Conservation (phyloP, 1,284 basidiomycete species). For the Trichosporon sp. region DNA sequence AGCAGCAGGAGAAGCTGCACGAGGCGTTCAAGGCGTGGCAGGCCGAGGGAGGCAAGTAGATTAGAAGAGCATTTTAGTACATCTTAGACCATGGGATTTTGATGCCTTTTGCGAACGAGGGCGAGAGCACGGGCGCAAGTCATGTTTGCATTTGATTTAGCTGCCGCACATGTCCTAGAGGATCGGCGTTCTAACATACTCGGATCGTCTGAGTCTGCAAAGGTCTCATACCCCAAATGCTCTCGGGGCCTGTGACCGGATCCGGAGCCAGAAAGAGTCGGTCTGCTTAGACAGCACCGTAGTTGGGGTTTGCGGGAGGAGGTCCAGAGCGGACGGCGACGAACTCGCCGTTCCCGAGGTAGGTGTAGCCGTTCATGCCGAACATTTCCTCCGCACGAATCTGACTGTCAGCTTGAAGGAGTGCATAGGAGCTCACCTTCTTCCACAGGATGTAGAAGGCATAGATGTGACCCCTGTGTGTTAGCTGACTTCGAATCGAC, state of each 20-base stretch:
- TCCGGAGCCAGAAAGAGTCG: background rate
- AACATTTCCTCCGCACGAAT: conserved; percentile 72
- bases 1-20: conserved; percentile 70
- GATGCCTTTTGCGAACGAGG: background rate
- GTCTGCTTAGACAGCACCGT: background rate
- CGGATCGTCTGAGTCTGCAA: background rate
- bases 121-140: background rate
- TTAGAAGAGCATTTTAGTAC: background rate
- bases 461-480: conserved; percentile 48
- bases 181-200: background rate
- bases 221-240: background rate
- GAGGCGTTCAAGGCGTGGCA: conserved; percentile 55
- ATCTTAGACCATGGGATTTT: background rate
- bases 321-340: conserved; percentile 11
- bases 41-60: conserved; percentile 18
- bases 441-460: conserved; percentile 51
- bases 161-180: background rate
- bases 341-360: conserved; percentile 47
- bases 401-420: conserved; percentile 4
- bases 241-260: background rate
- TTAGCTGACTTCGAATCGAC: background rate
- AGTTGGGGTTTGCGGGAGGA: background rate
- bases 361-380: conserved; percentile 59
- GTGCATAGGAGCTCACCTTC: conserved; percentile 5
- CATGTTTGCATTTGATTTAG: background rate